Conservation (phyloP, 345 rosid species). For the Sisymbrium irio region DNA sequence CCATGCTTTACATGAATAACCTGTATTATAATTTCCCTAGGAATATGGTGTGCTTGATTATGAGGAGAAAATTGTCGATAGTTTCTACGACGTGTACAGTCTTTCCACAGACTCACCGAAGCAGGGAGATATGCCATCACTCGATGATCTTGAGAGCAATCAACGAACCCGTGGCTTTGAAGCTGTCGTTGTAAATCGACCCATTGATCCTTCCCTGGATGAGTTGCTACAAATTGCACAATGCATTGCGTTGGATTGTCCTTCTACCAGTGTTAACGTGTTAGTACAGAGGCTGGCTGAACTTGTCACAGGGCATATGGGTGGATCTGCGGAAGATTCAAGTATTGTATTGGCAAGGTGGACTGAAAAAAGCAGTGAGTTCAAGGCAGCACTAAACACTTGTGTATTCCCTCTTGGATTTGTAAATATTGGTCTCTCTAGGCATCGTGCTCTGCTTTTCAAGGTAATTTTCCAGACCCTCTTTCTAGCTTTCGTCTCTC, state of each 20-base stretch:
- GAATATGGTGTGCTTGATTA: slow-evolving; percentile 93
- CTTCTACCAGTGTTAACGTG: slow-evolving; percentile 55
- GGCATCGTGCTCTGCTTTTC: slow-evolving; percentile 98
- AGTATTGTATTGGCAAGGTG: slow-evolving; percentile 72
- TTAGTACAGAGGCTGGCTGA: slow-evolving; percentile 88
- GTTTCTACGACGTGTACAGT: slow-evolving; percentile 83
- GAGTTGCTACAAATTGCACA: slow-evolving; percentile 85
- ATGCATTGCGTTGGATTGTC: slow-evolving; percentile 71
- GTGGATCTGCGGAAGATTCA: slow-evolving; percentile 95
- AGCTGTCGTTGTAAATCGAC: slow-evolving; percentile 73
- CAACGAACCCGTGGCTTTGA: slow-evolving; percentile 67
- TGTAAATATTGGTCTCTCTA: slow-evolving; percentile 76
- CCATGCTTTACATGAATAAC: too few species aligned
- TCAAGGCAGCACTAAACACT: slow-evolving; percentile 72
- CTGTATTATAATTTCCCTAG: slow-evolving; percentile 36
- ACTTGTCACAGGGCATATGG: slow-evolving; percentile 94
- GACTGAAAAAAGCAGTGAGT: slow-evolving; percentile 81
- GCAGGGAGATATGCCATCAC: slow-evolving; percentile 84
- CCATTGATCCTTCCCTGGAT: slow-evolving; percentile 67
- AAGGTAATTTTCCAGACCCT: slow-evolving; percentile 55
- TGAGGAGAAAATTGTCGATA: slow-evolving; percentile 91
- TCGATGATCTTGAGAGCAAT: slow-evolving; percentile 77
- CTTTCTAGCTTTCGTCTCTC: slow-evolving; percentile 1
- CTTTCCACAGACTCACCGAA: slow-evolving; percentile 54
- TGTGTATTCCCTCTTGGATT: slow-evolving; percentile 90